These are phyloP conservation scores for Xylaria sp. DNA, from an alignment of 2,329 filamentous ascomycete species.

Conservation along the genomic window DNA sequence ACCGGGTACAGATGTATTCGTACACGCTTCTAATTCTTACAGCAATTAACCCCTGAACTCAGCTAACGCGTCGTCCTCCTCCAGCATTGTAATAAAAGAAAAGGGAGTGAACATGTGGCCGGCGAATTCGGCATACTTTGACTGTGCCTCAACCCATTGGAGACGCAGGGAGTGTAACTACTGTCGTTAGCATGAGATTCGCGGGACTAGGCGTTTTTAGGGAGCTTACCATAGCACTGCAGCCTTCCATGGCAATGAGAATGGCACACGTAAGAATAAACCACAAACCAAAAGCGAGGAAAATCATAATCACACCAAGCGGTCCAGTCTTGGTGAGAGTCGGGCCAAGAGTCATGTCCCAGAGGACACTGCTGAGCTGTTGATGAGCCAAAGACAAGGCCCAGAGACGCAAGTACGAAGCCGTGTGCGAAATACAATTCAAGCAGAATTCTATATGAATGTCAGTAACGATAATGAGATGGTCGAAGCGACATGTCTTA, in stretches of 20 bases:
- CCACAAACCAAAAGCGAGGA: constrained; percentile 88
- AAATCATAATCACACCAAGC: constrained; percentile 80
- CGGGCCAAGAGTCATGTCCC: constrained; percentile 91
- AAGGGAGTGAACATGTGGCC: constrained; percentile 82
- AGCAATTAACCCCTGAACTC: constrained; percentile 51
- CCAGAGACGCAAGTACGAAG: constrained; percentile 98
- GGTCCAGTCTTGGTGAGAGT: constrained; percentile 75
- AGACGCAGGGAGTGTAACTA: constrained; percentile 77
- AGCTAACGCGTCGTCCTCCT: constrained; percentile 68
- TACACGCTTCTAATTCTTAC: constrained; percentile 35
- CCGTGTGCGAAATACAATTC: constrained; percentile 98
- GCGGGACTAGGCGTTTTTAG: not conserved
- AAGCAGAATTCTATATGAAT: constrained; percentile 84
- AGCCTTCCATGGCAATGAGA: constrained; percentile 84
- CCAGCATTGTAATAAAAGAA: constrained; percentile 77
- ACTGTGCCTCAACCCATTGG: constrained; percentile 89
- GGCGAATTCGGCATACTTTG: constrained; percentile 85
- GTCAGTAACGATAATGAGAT: constrained; percentile 6
- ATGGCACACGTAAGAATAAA: constrained; percentile 84
- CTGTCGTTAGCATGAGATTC: constrained; percentile 34
- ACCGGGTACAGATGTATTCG: constrained; percentile 35
- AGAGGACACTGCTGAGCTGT: constrained; percentile 94
- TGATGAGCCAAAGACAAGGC: constrained; percentile 97
- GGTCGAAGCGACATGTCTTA: constrained; percentile 58
- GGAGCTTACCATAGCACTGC: constrained; percentile 72